Conservation (phyloP, 352 stramenopile genomes). For the Pelagophyceae sp. region DNA sequence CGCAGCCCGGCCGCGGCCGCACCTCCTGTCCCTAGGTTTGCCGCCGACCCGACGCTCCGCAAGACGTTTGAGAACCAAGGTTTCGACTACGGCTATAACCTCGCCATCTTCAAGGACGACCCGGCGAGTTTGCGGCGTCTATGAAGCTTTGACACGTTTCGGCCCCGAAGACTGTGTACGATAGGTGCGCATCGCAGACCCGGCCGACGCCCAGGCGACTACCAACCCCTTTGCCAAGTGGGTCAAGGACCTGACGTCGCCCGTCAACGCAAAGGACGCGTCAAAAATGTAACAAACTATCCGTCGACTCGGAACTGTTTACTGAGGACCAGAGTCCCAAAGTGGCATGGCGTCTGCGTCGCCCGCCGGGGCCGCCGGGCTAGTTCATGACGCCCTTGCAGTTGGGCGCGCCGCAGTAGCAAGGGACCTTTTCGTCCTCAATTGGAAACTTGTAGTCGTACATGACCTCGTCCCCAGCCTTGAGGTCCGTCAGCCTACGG, state of each 20-base stretch:
- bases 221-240: not conserved
- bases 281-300: too few relatives aligned
- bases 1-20: too few relatives aligned
- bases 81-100: slow-evolving; percentile 20
- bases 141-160: too few relatives aligned
- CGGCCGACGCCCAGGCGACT: not conserved
- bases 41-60: not conserved
- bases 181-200: not conserved
- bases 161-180: too few relatives aligned
- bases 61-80: not conserved
- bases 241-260: slow-evolving; percentile 3
- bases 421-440: slow-evolving; percentile 83
- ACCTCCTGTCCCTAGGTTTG: too few relatives aligned
- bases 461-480: slow-evolving; percentile 80
- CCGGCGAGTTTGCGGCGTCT: too few relatives aligned
- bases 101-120: slow-evolving; percentile 11
- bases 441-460: slow-evolving; percentile 96
- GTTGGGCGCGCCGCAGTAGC: slow-evolving; percentile 79
- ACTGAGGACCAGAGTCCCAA: too few relatives aligned
- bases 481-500: slow-evolving; percentile 74
- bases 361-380: too few relatives aligned
- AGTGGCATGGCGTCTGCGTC: too few relatives aligned
- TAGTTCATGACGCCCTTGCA: slow-evolving; percentile 90
- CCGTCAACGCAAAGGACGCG: not conserved
- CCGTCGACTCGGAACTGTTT: too few relatives aligned